Conservation (phyloP, 2,329 filamentous ascomycete species). For the Aciculosporium take region DNA sequence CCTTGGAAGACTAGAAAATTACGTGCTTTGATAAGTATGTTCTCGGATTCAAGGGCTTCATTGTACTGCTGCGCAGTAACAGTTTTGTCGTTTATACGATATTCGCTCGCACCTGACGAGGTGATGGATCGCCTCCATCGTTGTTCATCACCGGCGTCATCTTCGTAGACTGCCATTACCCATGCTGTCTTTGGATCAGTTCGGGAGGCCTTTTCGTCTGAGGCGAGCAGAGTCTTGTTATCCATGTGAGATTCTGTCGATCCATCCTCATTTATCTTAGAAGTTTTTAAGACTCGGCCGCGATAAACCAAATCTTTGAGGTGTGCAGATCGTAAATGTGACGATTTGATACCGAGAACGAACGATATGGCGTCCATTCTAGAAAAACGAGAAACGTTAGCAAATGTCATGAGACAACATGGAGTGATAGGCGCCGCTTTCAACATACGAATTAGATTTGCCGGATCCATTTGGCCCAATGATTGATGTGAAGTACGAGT, state of each 20-base stretch:
- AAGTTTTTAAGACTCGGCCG: conserved; percentile 80
- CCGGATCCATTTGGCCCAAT: conserved; percentile 99
- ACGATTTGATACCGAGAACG: conserved; percentile 94
- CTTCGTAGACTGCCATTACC: conserved; percentile 99
- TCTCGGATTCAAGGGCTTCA: conserved; percentile 77
- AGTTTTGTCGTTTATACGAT: conserved; percentile 84
- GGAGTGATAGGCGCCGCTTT: background rate
- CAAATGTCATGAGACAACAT: background rate
- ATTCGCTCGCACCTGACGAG: conserved; percentile 76
- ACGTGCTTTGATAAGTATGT: conserved; percentile 92
- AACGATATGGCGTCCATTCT: conserved; percentile 99
- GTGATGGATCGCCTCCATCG: conserved; percentile 95
- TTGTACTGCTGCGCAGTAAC: conserved; percentile 91
- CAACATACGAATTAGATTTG: conserved; percentile 84
- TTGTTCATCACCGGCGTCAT: conserved; percentile 89
- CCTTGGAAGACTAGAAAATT: conserved; percentile 98
- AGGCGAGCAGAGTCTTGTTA: conserved; percentile 45
- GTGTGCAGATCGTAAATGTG: conserved; percentile 88
- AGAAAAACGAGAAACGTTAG: conserved; percentile 5
- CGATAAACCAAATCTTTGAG: conserved; percentile 93
- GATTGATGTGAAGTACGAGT: conserved; percentile 98
- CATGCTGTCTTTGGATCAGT: conserved; percentile 87
- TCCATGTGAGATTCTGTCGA: conserved; percentile 53
- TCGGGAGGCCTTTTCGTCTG: conserved; percentile 50
- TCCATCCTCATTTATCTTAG: conserved; percentile 83